Percentiles rank a stretch among this genome's conserved stretches.
Conservation (phyloP, 2,329 filamentous ascomycete genomes). For the Fusarium subtropicale region DNA sequence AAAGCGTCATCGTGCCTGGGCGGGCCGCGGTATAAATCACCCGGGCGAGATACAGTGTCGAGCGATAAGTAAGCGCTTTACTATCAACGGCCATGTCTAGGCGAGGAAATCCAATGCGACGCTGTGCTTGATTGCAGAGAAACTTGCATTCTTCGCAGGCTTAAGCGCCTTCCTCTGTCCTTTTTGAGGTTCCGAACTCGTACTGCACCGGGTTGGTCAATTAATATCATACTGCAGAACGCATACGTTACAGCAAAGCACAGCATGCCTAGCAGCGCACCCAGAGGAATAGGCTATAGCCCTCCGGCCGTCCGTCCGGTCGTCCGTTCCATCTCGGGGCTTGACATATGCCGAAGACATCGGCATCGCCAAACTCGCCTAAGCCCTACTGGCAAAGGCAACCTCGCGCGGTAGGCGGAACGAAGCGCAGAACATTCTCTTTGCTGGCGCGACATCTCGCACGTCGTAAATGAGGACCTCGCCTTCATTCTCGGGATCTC, state of each 20-base stretch:
- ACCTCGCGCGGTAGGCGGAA: conserved; percentile 87
- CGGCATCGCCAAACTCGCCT: conserved; percentile 21
- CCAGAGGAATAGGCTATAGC: background rate
- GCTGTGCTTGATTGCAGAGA: conserved; percentile 24
- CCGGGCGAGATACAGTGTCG: conserved; percentile 26
- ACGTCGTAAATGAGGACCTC: conserved; percentile 75
- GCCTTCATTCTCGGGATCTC: conserved; percentile 59
- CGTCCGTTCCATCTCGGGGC: conserved; percentile 16
- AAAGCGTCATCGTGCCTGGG: conserved; percentile 40
- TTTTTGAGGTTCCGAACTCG: conserved; percentile 19
- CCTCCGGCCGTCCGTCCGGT: conserved; percentile 32
- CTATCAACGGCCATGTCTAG: conserved; percentile 21
- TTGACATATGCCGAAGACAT: conserved; percentile 29
- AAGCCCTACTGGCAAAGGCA: conserved; percentile 71
- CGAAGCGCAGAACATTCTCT: conserved; percentile 96
- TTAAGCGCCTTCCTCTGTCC: conserved; percentile 15
- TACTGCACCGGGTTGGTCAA: conserved; percentile 16
- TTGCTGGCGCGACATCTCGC: conserved; percentile 89
- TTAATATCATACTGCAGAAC: conserved; percentile 9
- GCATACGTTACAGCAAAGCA: conserved; percentile 7
- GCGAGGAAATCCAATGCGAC: conserved; percentile 20
- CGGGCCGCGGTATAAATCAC: conserved; percentile 15
- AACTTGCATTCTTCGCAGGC: conserved; percentile 21
- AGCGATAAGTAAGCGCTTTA: conserved; percentile 31
- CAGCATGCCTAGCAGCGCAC: background rate